Base-by-base conservation (phyloP, 352 stramenopile species). In the Phytophthora melonis region DNA sequence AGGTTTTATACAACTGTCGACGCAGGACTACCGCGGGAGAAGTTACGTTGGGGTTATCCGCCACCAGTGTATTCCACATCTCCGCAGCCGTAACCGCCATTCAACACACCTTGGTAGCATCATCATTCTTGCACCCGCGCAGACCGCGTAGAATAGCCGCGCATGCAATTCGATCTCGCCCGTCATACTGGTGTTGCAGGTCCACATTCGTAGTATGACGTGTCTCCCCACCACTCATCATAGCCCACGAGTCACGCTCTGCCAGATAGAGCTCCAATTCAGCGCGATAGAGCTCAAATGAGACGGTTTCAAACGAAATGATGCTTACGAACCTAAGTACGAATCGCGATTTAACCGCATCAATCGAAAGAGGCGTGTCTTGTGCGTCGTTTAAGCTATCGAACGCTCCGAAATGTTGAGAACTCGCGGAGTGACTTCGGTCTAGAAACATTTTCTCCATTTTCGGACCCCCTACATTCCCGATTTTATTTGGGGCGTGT, bases 91-190 rank as follows among this genome's bases (percentile, higher is more conserved):
- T 49, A 6, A 3, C 3, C n/a, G n/a, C n/a, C 60, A 66, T 66
- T 5, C 60, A n/a, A 11, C 60, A 67, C n/a, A 54, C 60, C 60
- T 58, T 67, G 1, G 60, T 27, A 2, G 47, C 60, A 50, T 67
- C 49, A 13, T 67, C 47, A 36, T 58, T 67, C 16, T 67, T 67
- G 18, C 60, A 58, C 9, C 58, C 58, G 5, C 36, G 41, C 3
- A 43, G 58, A 13, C 58, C 58, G 3, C 39, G 39, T 8, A 53
- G 21, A 3, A 54, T 52, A 10, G 56, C 32, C 27, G 56, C 56
- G 6, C 19, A 5, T 13, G 32, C 56, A 10, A 62, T 18, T 5
- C 55, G 18, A 13, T 62, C 55, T 7, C 34, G 55, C 3, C 11
- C 8, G 34, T 49, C 34, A 14, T 34, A 62, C 10, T 34, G 30